Percentiles rank a stretch among this genome's conserved stretches.
Conservation (phyloP, 2,329 filamentous ascomycete species). For the Penicillium sp. region DNA sequence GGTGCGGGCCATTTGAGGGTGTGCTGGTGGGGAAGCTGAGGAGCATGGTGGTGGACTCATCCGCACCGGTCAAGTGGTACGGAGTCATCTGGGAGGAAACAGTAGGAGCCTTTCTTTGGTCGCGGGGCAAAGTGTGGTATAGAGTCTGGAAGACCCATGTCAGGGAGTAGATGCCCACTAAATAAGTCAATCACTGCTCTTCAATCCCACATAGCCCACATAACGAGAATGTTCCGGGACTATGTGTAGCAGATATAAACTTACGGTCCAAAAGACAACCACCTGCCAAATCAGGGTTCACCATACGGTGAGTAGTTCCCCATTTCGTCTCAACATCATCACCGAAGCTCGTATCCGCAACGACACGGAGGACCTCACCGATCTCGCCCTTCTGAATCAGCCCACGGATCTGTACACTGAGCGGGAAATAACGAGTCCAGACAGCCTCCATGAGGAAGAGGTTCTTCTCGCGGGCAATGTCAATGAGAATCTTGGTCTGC, state of each 20-base stretch:
- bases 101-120: constrained; percentile 65
- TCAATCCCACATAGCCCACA: not conserved
- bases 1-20: constrained; percentile 42
- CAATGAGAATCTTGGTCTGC: constrained; percentile 72
- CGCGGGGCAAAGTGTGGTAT: constrained; percentile 72
- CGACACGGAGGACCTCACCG: constrained; percentile 59
- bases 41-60: constrained; percentile 77
- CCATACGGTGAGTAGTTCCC: constrained; percentile 70
- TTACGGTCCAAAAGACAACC: constrained; percentile 74
- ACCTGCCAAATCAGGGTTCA: constrained; percentile 80
- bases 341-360: constrained; percentile 64
- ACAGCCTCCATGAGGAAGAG: constrained; percentile 84
- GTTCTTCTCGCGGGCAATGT: constrained; percentile 71
- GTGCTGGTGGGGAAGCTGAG: constrained; percentile 69
- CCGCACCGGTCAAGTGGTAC: constrained; percentile 70
- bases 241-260: constrained; percentile 14
- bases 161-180: constrained; percentile 79
- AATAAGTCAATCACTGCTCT: not conserved
- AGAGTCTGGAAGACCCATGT: constrained; percentile 91
- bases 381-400: constrained; percentile 62
- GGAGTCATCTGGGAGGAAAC: constrained; percentile 70
- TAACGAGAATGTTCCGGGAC: not conserved
- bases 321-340: constrained; percentile 62
- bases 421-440: constrained; percentile 86
- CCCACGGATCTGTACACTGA: constrained; percentile 68